Evolutionary conservation across 2,329 filamentous ascomycete genomes (phyloP), one percentile per base, ranked within the genome.

Genomic region (Fusarium sp.): DNA sequence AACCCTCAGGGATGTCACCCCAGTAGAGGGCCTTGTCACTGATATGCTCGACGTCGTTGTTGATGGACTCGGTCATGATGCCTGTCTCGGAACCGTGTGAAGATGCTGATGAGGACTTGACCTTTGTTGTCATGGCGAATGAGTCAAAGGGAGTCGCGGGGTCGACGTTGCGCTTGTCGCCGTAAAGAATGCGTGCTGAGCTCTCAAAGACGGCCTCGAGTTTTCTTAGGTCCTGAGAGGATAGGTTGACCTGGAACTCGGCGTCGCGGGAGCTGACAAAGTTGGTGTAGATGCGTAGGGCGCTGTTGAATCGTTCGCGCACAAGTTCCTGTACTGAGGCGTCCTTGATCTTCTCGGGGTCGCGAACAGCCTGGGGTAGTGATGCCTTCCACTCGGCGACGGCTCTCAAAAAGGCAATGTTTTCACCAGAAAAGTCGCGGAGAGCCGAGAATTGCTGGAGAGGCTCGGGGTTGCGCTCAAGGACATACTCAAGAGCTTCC

Each of bases 371-470:
- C 20, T 79, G 62, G 0, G 79, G 77, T 13, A 82, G 69, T 20
- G 80, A 81, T 32, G 74, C 74, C 71, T 82, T 81, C 82, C 82
- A 84, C 67, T 87, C 85, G 3, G 86, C 83, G 10, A 92, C 87
- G 45, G 85, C 84, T 10, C 87, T 88, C 6, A 93, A 82, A 80
- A 93, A 93, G 56, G 91, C 88, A 57, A 78, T 91, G 78, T 94
- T 94, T 80, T 94, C 92, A 16, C 91, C 92, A 0, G 91, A 93
- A 78, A 93, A 93, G 75, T 93, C 92, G 39, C 88, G 86, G 1
- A 89, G 84, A 0, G 91, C 91, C 0, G 92, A 91, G 79, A 92
- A 94, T 62, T 90, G 82, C 66, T 92, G 89, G 0, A 94, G 85
- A 0, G 89, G 89, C 6, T 86, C 84, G 0, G 90, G 88, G 78